A percentile compares a stretch with the other conserved stretches of the same genome.
phyloP scores from a whole-genome alignment of 441 rosid species.

The Daphne laureola region DNA sequence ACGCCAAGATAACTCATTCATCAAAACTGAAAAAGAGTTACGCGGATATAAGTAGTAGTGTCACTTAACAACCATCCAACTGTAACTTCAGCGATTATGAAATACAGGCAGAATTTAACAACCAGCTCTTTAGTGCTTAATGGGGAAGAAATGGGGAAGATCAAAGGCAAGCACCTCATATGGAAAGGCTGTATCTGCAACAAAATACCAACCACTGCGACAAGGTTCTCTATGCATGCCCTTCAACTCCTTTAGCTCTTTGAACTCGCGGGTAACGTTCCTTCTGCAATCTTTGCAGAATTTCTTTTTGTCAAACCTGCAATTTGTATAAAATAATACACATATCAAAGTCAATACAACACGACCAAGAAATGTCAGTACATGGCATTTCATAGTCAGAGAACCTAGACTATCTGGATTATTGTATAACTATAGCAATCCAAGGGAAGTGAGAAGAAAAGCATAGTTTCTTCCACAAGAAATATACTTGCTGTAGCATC shows the following conservation, averaged over 20 bases:
- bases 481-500: no score
- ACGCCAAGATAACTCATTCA: conserved; percentile 2
- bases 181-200: conserved; percentile 74
- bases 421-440: no score
- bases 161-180: conserved; percentile 57
- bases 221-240: conserved; percentile 86
- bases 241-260: conserved; percentile 91
- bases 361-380: no score
- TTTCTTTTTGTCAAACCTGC: conserved; percentile 96
- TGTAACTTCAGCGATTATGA: no score
- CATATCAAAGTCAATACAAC: not conserved
- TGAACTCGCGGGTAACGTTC: conserved; percentile 92
- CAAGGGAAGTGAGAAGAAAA: no score
- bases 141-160: not conserved
- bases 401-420: no score
- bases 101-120: no score
- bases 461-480: no score
- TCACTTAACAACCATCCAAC: not conserved
- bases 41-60: no score
- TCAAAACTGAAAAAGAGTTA: not conserved
- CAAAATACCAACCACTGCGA: conserved; percentile 87
- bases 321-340: conserved; percentile 6
- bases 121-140: not conserved
- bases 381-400: no score
- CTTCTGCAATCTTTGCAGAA: conserved; percentile 98